Evolutionary conservation across 805 yeast species (phyloP).

Genomic region (Sugiyamaella marilandica): DNA sequence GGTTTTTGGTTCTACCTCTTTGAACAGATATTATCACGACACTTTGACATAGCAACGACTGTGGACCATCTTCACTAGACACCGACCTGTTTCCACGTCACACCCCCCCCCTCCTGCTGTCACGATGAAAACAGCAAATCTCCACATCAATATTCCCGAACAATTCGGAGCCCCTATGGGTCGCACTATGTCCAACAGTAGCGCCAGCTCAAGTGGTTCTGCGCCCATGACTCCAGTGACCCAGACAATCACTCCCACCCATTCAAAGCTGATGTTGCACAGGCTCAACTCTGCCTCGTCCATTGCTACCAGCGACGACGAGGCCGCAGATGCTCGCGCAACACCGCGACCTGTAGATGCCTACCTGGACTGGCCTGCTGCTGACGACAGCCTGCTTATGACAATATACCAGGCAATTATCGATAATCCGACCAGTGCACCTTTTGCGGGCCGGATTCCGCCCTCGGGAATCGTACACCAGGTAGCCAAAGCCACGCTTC

Average conservation of each 20-base stretch:
- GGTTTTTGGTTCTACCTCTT: too few relatives aligned
- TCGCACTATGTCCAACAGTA: constrained; percentile 12
- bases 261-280: constrained; percentile 15
- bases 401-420: constrained; percentile 46
- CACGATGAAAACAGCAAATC: constrained; percentile 5
- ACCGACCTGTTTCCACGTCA: too few relatives aligned
- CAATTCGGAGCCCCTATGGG: constrained; percentile 14
- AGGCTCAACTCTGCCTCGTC: constrained; percentile 29
- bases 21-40: too few relatives aligned
- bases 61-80: too few relatives aligned
- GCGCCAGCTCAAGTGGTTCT: constrained; percentile 2
- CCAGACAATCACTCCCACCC: constrained; percentile 19
- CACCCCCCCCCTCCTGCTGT: too few relatives aligned
- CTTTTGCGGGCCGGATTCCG: constrained; percentile 60
- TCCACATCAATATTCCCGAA: constrained; percentile 7
- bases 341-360: constrained; percentile 11
- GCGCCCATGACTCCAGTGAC: constrained; percentile 21
- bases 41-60: too few relatives aligned
- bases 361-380: constrained; percentile 26
- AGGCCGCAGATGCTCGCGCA: constrained; percentile 13
- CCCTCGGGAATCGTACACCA: constrained; percentile 62
- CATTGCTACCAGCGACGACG: constrained; percentile 27
- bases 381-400: constrained; percentile 41
- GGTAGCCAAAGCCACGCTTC: constrained; percentile 53
- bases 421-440: constrained; percentile 59